These are phyloP conservation scores for Nidula niveotomentosa DNA, from an alignment of 1,284 basidiomycete genomes.

Conservation along the genomic window DNA sequence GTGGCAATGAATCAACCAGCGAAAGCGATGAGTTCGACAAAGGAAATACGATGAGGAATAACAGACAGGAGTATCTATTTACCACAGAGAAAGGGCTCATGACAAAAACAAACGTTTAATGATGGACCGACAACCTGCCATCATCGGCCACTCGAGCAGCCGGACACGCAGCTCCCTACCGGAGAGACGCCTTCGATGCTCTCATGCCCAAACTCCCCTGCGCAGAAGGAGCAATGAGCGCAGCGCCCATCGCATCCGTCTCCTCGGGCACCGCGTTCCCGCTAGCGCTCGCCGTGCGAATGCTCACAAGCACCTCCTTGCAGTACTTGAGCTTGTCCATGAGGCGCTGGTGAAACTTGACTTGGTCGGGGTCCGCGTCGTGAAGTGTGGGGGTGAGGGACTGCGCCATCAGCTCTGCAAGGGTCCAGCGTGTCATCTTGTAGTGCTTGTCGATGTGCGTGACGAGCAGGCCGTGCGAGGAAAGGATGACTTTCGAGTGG, in stretches of 20 bases:
- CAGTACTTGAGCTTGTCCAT: slow-evolving; percentile 82
- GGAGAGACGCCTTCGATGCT: slow-evolving; percentile 20
- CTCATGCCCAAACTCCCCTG: slow-evolving; percentile 7
- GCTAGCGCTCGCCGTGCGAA: slow-evolving; percentile 40
- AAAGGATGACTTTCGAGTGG: slow-evolving; percentile 93
- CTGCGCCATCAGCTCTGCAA: slow-evolving; percentile 70
- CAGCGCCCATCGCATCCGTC: slow-evolving; percentile 11
- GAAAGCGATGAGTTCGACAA: no score
- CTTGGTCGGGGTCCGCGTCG: slow-evolving; percentile 45
- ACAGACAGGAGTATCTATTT: no score
- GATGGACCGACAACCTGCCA: not conserved
- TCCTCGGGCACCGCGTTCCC: slow-evolving; percentile 16
- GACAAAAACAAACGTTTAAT: no score
- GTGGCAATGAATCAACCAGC: no score
- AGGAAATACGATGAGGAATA: no score
- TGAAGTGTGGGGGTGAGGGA: slow-evolving; percentile 14
- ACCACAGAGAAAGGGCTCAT: no score
- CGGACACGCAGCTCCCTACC: slow-evolving; percentile 7
- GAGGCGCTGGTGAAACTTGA: slow-evolving; percentile 62
- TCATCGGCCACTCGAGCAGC: not conserved
- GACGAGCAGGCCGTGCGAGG: slow-evolving; percentile 74
- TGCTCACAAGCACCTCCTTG: slow-evolving; percentile 73
- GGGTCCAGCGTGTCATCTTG: slow-evolving; percentile 71
- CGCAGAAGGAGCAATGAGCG: slow-evolving; percentile 5
- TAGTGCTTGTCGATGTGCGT: slow-evolving; percentile 92